These are phyloP conservation scores for Phylloporus scabripes DNA, from an alignment of 768 basidiomycete genomes.

Conservation along the genomic window DNA sequence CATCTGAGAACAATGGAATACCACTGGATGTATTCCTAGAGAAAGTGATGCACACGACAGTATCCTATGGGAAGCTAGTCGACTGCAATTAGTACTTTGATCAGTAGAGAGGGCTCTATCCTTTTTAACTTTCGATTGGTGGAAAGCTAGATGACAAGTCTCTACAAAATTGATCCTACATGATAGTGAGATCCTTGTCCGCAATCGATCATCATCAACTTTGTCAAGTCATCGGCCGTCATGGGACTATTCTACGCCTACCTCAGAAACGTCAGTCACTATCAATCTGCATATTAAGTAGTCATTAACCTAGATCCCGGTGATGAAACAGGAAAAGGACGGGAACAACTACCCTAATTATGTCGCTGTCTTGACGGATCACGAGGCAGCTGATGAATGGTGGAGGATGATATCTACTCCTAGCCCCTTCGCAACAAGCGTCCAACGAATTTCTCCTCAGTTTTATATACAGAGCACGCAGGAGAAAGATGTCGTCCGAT, in stretches of 20 bases:
- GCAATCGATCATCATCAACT: not conserved
- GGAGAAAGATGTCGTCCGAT: not conserved
- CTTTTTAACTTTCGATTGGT: no score
- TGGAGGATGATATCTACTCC: not conserved
- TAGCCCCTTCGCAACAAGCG: not conserved
- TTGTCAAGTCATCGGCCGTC: not conserved
- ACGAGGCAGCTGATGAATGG: not conserved
- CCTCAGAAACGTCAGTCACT: not conserved
- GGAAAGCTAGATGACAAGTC: not conserved
- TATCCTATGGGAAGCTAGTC: no score
- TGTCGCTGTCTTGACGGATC: not conserved
- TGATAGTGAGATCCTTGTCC: not conserved
- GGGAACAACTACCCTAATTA: not conserved
- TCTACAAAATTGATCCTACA: not conserved
- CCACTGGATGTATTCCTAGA: no score
- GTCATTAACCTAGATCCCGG: not conserved
- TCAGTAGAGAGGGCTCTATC: no score
- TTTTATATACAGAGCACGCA: not conserved
- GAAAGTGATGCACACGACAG: no score
- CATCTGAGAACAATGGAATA: no score
- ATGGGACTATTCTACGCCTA: not conserved
- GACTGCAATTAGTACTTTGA: no score
- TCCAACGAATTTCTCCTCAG: not conserved
- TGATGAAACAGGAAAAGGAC: not conserved
- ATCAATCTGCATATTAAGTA: no score